Evolutionary conservation across 2,329 filamentous ascomycete species (phyloP), one percentile per base, ranked within the genome.

Genomic region (Arachnopeziza araneosa): DNA sequence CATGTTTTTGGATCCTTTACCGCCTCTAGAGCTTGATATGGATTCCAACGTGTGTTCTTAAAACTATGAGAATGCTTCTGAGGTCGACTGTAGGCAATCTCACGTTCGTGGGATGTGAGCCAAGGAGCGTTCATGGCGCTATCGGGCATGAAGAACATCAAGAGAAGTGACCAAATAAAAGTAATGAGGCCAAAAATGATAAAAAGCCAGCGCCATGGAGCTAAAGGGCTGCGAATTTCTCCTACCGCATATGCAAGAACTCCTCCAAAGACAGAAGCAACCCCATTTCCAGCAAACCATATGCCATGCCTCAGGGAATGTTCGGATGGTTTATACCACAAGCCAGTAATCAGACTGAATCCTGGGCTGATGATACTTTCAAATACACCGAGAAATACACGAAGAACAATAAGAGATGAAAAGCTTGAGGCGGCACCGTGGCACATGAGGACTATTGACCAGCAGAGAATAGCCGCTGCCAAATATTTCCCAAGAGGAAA

Each of bases 111-210:
- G 0, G 75, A 69, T 4, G 74, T 79, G 44, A 91, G 77, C 68
- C 85, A 88, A 61, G 80, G 82, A 2, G 86, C 84, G 0, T 81
- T 85, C 22, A 83, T 79, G 0, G 85, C 85, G 1, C 80, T 77
- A 68, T 90, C 84, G 0, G 87, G 82, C 1, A 90, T 76, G 50
- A 83, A 69, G 63, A 83, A 79, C 72, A 82, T 80, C 17, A 81
- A 81, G 1, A 80, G 70, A 9, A 86, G 70, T 0, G 82, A 79
- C 85, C 86, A 75, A 62, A 74, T 61, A 54, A 78, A 72, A 32
- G 82, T 82, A 60, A 84, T 77, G 62, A 81, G 78, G 1, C 82
- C 78, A 65, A 84, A 83, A 61, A 86, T 83, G 19, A 85, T 64
- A 71, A 84, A 87, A 4, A 44, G 36, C 36, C 36, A 44, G 12